These are phyloP conservation scores for Ceratocystis papillata DNA, from an alignment of 2,329 filamentous ascomycete species.

Conservation along the genomic window DNA sequence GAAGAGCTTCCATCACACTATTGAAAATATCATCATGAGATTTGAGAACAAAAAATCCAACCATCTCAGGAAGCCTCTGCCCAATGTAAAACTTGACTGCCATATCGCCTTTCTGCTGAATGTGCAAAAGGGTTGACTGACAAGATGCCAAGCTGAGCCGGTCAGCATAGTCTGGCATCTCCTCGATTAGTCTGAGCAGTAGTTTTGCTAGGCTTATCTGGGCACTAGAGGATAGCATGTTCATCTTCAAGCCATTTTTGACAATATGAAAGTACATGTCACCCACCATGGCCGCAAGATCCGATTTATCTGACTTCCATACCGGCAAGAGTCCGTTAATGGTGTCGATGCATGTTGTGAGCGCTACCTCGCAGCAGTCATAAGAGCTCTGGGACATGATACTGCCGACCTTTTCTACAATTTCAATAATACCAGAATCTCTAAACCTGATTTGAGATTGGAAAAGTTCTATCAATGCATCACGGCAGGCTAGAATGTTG, in stretches of 20 bases:
- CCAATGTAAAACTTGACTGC: constrained; percentile 67
- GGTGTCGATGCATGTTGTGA: constrained; percentile 56
- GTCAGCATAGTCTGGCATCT: constrained; percentile 56
- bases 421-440: constrained; percentile 36
- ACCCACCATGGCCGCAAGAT: constrained; percentile 54
- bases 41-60: constrained; percentile 69
- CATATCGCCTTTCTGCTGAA: constrained; percentile 57
- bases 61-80: constrained; percentile 58
- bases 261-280: constrained; percentile 75
- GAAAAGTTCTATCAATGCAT: constrained; percentile 43
- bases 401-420: constrained; percentile 42
- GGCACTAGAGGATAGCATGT: constrained; percentile 57
- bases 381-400: constrained; percentile 49
- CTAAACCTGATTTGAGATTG: constrained; percentile 43
- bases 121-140: constrained; percentile 61
- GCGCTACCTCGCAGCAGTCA: constrained; percentile 62
- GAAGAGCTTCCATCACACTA: constrained; percentile 71
- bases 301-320: constrained; percentile 51
- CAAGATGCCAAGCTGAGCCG: constrained; percentile 46
- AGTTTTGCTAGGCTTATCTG: constrained; percentile 58
- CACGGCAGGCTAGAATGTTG: constrained; percentile 43
- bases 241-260: constrained; percentile 52
- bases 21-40: constrained; percentile 75
- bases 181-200: constrained; percentile 57
- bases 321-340: constrained; percentile 52